Evolutionary conservation across 345 rosid species (phyloP), one percentile per base, ranked within the genome.

Genomic region (Salix exigua): DNA sequence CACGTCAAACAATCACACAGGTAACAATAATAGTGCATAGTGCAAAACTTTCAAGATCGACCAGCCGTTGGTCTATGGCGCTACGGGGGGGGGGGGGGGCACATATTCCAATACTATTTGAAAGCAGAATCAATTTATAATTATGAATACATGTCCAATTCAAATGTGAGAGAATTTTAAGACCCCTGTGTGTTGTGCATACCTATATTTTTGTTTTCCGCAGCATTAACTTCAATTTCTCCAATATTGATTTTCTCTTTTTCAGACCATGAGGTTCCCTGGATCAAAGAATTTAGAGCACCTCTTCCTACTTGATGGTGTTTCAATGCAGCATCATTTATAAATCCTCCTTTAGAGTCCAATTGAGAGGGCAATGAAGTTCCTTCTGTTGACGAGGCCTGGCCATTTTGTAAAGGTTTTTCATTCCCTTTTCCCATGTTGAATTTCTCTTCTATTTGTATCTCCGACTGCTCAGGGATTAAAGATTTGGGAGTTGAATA

Each of bases 141-240:
- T 37, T 18, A 31, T 19, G 28, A n/a, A n/a, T 8, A 10, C 13
- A 5, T 55, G 62, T 9, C 13, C 26, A 55, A 10, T n/a, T 55
- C 62, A 55, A 55, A 55, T n/a, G 2, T 3, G 28, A 23, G 28
- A 55, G 26, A 7, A 55, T 21, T n/a, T 55, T 13, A 66, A 38
- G 14, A 38, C 25, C 38, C 77, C 19, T 0, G 21, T 58, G 4
- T 61, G 17, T 61, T 58, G 37, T 33, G 26, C 17, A 4, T 79
- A 79, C 82, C 82, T 66, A 16, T 60, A 33, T 61, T 44, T n/a
- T 73, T 78, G 62, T 55, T 55, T 23, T 55, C 53, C 31, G 35
- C 17, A 61, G 51, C 38, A 73, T 25, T 48, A 62, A 31, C 7
- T 68, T 26, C 38, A 25, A 33, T 38, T 35, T 58, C 70, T 69